Evolutionary conservation across 441 rosid genomes (phyloP).

Genomic region (Capsella rubella): DNA sequence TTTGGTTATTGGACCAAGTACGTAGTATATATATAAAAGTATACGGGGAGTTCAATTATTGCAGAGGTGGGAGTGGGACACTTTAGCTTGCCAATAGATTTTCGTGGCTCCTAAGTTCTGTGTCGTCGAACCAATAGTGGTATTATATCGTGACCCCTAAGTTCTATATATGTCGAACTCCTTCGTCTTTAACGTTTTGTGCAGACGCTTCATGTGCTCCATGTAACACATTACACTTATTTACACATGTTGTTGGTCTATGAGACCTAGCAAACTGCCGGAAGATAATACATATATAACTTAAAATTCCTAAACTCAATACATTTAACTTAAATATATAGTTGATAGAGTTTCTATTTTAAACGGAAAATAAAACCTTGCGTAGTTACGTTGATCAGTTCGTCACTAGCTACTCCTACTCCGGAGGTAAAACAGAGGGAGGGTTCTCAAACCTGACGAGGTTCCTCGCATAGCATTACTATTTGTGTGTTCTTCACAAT

Average conservation of each 20-base stretch:
- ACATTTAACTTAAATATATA: background rate
- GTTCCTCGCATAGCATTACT: background rate
- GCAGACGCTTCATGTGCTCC: background rate
- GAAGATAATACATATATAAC: background rate
- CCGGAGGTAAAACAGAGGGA: background rate
- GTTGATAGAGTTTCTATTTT: background rate
- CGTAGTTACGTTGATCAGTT: background rate
- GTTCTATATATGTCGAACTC: slow-evolving; percentile 8
- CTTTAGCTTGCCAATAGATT: slow-evolving; percentile 13
- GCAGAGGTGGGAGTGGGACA: slow-evolving; percentile 17
- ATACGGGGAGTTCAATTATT: background rate
- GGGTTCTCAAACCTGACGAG: background rate
- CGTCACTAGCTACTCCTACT: background rate
- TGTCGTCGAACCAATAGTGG: slow-evolving; percentile 19
- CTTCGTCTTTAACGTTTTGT: background rate
- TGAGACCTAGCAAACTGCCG: background rate
- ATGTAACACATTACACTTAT: background rate
- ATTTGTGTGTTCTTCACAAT: background rate
- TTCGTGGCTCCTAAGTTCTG: background rate
- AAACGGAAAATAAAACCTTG: no score
- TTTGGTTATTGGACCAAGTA: slow-evolving; percentile 6
- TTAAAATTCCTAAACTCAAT: background rate
- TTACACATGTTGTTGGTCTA: background rate
- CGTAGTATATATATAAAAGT: background rate
- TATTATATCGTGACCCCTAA: background rate